phyloP scores from a whole-genome alignment of 768 basidiomycete genomes.

The Udeniomyces megalosporus region DNA sequence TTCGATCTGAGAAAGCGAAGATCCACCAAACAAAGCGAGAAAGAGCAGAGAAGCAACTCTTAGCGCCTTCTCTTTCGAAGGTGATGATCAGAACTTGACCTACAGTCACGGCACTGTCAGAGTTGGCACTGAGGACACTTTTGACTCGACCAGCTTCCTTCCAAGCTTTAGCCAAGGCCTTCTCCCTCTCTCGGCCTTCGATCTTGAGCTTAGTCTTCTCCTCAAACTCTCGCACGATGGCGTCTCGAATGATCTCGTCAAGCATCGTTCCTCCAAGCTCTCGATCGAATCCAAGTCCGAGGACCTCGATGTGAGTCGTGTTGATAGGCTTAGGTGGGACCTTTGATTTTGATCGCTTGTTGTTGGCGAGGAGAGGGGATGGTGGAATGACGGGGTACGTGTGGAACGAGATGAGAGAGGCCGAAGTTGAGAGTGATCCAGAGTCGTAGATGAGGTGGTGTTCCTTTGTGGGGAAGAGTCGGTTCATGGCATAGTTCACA shows the following conservation, averaged over 20 bases:
- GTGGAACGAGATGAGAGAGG: constrained; percentile 28
- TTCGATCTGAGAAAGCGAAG: constrained; percentile 46
- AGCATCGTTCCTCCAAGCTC: constrained; percentile 64
- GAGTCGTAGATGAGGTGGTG: constrained; percentile 83
- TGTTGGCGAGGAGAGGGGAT: constrained; percentile 16
- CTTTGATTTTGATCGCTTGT: constrained; percentile 7
- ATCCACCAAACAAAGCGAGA: too few species aligned
- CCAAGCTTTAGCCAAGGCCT: constrained; percentile 82
- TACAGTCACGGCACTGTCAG: constrained; percentile 56
- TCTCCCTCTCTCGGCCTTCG: constrained; percentile 39
- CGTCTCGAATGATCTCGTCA: constrained; percentile 63
- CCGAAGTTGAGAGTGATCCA: constrained; percentile 46
- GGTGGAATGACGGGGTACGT: constrained; percentile 25
- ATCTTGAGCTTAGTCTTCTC: constrained; percentile 40
- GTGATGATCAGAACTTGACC: constrained; percentile 27
- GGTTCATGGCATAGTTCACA: constrained; percentile 94
- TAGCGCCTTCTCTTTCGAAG: too few species aligned
- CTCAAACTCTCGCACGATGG: constrained; percentile 61
- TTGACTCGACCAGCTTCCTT: constrained; percentile 88
- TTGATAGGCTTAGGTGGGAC: constrained; percentile 18
- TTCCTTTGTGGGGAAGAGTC: constrained; percentile 54
- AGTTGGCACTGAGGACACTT: constrained; percentile 80
- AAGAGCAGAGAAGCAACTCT: neutral
- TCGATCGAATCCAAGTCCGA: constrained; percentile 69
- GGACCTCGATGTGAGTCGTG: constrained; percentile 56